Base-by-base conservation (phyloP, 2,329 filamentous ascomycete genomes). In the Xylaria sp. region DNA sequence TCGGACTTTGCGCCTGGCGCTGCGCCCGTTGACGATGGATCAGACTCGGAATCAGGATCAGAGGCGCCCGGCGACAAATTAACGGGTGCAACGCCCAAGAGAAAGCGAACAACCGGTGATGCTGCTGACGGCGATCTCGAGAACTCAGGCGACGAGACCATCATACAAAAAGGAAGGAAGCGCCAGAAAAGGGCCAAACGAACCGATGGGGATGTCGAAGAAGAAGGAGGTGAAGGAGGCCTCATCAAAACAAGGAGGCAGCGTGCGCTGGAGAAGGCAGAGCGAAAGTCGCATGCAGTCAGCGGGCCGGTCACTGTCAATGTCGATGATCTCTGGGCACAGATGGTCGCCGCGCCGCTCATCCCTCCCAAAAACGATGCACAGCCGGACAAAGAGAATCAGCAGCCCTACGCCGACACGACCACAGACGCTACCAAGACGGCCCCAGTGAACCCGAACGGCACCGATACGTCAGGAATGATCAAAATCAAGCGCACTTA, bases 241-340 rank as follows among this genome's bases (percentile, higher is more conserved):
- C 80, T 93, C 71, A 83, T 94, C 79, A 93, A 92, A 83, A 94
- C 92, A 57, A 85, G 92, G 67, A 87, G 90, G 59, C 91, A 92
- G 80, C 85, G 90, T 68, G 89, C 89, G 20, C 83, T 83, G 54
- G 90, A 92, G 86, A 88, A 88, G 73, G 86, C 84, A 69, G 89
- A 91, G 75, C 83, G 84, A 61, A 86, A 85, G 69, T 81, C 84
- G 11, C 81, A 85, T 2, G 81, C 83, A 1, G 84, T 81, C 51
- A 85, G 81, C 0, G 89, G 87, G 0, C 88, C 88, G 0, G 87
- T 91, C 28, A 93, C 91, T 2, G 82, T 93, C 54, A 88, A 93
- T 69, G 90, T 93, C 54, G 90, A 93, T 72, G 88, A 88, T 28
- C 78, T 93, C 1, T 93, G 90, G 90, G 84, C 86, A 58, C 84